These are phyloP conservation scores for Rickenella mellea DNA, from an alignment of 768 basidiomycete species.

Conservation along the genomic window DNA sequence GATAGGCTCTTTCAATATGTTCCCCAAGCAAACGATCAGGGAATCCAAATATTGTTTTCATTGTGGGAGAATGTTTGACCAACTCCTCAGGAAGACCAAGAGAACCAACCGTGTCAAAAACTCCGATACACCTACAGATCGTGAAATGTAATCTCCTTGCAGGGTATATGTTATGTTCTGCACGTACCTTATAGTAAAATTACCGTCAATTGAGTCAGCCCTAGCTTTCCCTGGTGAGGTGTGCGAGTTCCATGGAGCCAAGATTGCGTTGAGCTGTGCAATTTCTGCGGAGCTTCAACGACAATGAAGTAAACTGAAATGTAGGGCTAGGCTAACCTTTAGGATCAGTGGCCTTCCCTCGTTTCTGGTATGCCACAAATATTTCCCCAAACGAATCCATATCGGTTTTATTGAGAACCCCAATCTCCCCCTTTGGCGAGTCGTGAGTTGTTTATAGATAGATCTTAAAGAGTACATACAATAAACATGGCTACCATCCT, in stretches of 20 bases:
- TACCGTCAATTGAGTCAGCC: slow-evolving; percentile 32
- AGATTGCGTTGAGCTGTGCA: slow-evolving; percentile 27
- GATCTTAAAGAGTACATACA: slow-evolving; percentile 28
- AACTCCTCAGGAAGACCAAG: slow-evolving; percentile 63
- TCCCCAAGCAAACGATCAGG: slow-evolving; percentile 47
- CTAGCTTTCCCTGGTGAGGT: slow-evolving; percentile 45
- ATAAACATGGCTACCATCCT: slow-evolving; percentile 68
- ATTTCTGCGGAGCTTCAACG: slow-evolving; percentile 21
- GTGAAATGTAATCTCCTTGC: slow-evolving; percentile 1
- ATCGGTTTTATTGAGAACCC: slow-evolving; percentile 56
- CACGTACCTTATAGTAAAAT: slow-evolving; percentile 55
- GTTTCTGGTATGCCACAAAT: slow-evolving; percentile 50
- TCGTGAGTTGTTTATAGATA: neutral
- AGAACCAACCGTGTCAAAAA: slow-evolving; percentile 74
- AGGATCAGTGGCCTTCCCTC: slow-evolving; percentile 42
- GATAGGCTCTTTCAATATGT: slow-evolving; percentile 58
- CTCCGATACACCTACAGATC: slow-evolving; percentile 48
- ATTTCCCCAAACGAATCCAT: slow-evolving; percentile 67
- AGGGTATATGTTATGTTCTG: neutral
- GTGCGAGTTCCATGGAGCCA: slow-evolving; percentile 45
- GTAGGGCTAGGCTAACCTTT: too few species aligned
- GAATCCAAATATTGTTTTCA: slow-evolving; percentile 54
- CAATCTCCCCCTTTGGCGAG: slow-evolving; percentile 50
- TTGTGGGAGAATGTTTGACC: slow-evolving; percentile 30
- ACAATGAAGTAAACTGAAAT: too few species aligned